phyloP scores from a whole-genome alignment of 495 filamentous ascomycete genomes.

The Pseudevernia furfuracea region DNA sequence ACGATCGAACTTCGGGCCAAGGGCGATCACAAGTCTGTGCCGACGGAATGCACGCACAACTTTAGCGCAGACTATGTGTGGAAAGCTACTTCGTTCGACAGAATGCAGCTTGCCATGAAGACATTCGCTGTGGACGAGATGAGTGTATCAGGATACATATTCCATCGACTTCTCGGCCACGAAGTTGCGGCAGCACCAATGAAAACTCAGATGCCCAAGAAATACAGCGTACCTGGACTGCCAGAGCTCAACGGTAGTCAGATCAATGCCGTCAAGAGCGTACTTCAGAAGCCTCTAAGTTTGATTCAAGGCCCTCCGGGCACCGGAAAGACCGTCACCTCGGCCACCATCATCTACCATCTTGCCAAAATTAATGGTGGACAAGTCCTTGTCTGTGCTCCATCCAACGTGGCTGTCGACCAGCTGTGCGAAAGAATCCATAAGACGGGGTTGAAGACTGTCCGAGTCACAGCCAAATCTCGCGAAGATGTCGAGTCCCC shows the following conservation, averaged over 20 bases:
- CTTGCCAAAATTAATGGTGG: slow-evolving; percentile 91
- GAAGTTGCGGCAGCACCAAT: slow-evolving; percentile 92
- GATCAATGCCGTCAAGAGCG: slow-evolving; percentile 93
- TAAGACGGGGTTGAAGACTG: slow-evolving; percentile 86
- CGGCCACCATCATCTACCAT: slow-evolving; percentile 97
- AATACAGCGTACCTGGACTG: slow-evolving; percentile 91
- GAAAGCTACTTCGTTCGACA: slow-evolving; percentile 98
- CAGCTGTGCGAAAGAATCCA: slow-evolving; percentile 98
- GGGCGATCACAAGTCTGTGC: slow-evolving; percentile 86
- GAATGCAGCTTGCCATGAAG: slow-evolving; percentile 99
- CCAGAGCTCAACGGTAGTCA: slow-evolving; percentile 95
- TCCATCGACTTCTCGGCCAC: slow-evolving; percentile 92
- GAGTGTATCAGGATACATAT: slow-evolving; percentile 98
- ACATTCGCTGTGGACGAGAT: slow-evolving; percentile 97
- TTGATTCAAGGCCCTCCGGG: slow-evolving; percentile 96
- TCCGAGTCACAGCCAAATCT: slow-evolving; percentile 97
- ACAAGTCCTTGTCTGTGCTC: slow-evolving; percentile 92
- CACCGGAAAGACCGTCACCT: slow-evolving; percentile 99
- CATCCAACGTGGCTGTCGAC: slow-evolving; percentile 97
- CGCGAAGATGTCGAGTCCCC: slow-evolving; percentile 96
- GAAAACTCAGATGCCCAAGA: slow-evolving; percentile 94
- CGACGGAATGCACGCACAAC: slow-evolving; percentile 95
- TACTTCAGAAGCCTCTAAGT: slow-evolving; percentile 84
- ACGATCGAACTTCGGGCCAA: slow-evolving; percentile 88
- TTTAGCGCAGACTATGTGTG: slow-evolving; percentile 99